A percentile compares a stretch with the other conserved stretches of the same genome.
Conservation (phyloP, 2,329 filamentous ascomycete genomes). For the Cytospora mali region DNA sequence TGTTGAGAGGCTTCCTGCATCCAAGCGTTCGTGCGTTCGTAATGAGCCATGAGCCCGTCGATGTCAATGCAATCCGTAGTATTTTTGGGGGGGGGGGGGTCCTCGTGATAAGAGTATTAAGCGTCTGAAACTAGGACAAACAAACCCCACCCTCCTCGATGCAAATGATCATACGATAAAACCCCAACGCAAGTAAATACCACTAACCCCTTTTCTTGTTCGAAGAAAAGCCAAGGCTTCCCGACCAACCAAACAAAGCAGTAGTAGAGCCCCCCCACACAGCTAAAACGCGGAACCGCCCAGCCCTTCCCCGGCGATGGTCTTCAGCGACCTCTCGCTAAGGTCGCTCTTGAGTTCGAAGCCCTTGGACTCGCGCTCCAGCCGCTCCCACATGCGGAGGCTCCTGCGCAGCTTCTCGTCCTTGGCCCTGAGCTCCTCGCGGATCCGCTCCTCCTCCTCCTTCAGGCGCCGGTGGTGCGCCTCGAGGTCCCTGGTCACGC, state of each 20-base stretch:
- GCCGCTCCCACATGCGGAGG: slow-evolving; percentile 55
- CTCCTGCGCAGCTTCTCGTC: slow-evolving; percentile 58
- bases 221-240: background rate
- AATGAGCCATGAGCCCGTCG: no score
- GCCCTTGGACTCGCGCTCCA: slow-evolving; percentile 56
- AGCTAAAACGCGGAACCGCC: slow-evolving; percentile 57
- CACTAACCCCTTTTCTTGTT: background rate
- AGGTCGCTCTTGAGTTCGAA: slow-evolving; percentile 60
- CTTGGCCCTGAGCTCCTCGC: slow-evolving; percentile 55
- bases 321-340: slow-evolving; percentile 59
- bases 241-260: background rate
- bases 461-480: slow-evolving; percentile 55
- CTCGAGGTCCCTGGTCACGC: slow-evolving; percentile 57
- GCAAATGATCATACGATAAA: background rate
- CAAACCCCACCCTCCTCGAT: background rate
- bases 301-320: slow-evolving; percentile 57
- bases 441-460: slow-evolving; percentile 61
- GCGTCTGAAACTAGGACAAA: no score
- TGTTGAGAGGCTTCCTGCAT: no score
- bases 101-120: no score
- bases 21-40: no score
- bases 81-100: no score
- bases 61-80: no score
- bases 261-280: background rate
- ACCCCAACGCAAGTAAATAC: background rate